These are phyloP conservation scores for Asterophora parasitica DNA, from an alignment of 768 basidiomycete species.

Conservation along the genomic window DNA sequence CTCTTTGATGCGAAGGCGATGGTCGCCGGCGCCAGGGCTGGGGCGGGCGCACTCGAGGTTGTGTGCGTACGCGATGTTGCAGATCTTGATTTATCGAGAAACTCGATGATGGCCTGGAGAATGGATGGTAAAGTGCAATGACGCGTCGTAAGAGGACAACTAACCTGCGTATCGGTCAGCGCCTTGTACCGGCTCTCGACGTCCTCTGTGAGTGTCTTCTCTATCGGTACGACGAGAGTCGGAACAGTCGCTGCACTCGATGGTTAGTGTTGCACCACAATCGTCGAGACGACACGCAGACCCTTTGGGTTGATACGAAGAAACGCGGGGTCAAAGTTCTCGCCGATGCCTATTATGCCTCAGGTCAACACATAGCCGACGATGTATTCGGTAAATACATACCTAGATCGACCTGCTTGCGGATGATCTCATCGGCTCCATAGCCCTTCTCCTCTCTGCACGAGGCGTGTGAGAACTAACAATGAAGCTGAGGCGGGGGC, in stretches of 20 bases:
- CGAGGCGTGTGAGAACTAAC: conserved; percentile 9
- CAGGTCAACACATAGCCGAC: neutral
- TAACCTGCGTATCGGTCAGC: conserved; percentile 68
- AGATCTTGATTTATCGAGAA: conserved; percentile 81
- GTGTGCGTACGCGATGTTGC: conserved; percentile 62
- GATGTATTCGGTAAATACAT: neutral
- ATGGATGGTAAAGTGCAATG: too few relatives aligned
- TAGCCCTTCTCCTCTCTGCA: conserved; percentile 78
- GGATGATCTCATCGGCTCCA: conserved; percentile 66
- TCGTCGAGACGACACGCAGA: conserved; percentile 21
- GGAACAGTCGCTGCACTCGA: conserved; percentile 62
- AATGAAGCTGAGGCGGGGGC: neutral
- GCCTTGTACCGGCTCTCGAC: conserved; percentile 79
- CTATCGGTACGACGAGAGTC: conserved; percentile 78
- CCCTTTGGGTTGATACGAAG: conserved; percentile 77
- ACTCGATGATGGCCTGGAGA: conserved; percentile 64
- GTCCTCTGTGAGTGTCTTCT: conserved; percentile 64
- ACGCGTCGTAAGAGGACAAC: too few relatives aligned
- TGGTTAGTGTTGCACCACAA: neutral
- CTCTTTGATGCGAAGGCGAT: conserved; percentile 60
- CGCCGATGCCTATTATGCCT: conserved; percentile 55
- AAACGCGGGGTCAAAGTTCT: conserved; percentile 73
- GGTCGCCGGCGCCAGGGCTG: conserved; percentile 73
- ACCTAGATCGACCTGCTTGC: conserved; percentile 66
- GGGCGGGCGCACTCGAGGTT: conserved; percentile 69